Percentiles rank a stretch among this genome's conserved stretches.
Evolutionary conservation across 306 rosid genomes (phyloP).

Genomic region (Delonix regia): DNA sequence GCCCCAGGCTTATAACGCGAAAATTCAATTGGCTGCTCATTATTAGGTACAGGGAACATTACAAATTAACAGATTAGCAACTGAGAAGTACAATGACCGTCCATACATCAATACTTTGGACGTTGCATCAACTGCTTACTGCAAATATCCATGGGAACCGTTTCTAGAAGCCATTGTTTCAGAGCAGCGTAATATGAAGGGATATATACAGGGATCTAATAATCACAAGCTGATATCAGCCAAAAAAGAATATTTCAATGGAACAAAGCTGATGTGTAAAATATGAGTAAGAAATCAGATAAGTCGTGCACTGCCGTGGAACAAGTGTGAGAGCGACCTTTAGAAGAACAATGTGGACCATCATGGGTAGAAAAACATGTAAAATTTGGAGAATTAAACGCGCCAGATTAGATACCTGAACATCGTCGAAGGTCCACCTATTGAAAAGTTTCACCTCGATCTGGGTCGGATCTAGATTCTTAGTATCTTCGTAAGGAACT

Average conservation of each 20-base stretch:
- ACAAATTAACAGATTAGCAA: too few species aligned
- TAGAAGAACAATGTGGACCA: neutral
- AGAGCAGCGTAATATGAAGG: neutral
- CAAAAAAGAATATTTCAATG: neutral
- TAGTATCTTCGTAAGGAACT: neutral
- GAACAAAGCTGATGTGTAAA: neutral
- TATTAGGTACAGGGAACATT: neutral
- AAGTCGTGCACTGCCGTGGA: neutral
- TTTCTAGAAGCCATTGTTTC: neutral
- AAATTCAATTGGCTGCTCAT: neutral
- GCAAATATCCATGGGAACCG: neutral
- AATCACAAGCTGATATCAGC: neutral
- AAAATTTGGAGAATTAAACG: too few species aligned
- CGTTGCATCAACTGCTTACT: neutral
- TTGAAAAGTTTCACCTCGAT: conserved; percentile 72
- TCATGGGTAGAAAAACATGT: neutral
- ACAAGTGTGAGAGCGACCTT: neutral
- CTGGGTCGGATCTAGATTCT: conserved; percentile 40
- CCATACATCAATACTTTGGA: neutral
- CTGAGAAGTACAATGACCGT: too few species aligned
- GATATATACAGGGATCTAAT: neutral
- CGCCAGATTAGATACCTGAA: conserved; percentile 38
- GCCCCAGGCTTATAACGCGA: neutral
- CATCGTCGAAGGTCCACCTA: conserved; percentile 73
- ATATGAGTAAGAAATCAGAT: neutral